Percentiles rank a stretch among this genome's conserved stretches.
phyloP scores from a whole-genome alignment of 2,329 filamentous ascomycete genomes.

The Exophiala sp. region DNA sequence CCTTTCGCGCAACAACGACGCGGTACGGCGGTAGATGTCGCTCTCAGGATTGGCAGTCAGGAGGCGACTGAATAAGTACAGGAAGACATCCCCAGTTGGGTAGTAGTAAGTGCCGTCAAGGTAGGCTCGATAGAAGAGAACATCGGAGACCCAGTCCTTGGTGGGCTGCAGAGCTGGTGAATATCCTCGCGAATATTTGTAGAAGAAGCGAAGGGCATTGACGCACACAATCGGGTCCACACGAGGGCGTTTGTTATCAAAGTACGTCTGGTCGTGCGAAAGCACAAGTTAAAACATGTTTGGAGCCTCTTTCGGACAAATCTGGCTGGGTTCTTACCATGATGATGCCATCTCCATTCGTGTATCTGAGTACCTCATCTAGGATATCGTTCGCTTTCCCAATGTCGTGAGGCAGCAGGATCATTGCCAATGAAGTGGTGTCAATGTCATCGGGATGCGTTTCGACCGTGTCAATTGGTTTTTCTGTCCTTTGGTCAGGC shows the following conservation, averaged over 20 bases:
- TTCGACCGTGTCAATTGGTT: constrained; percentile 5
- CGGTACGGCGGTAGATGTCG: constrained; percentile 7
- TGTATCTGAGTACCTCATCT: constrained; percentile 2
- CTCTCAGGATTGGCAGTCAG: constrained; percentile 6
- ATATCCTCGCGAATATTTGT: constrained; percentile 6
- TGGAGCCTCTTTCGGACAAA: not conserved
- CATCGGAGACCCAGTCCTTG: constrained; percentile 10
- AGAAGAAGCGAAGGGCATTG: constrained; percentile 10
- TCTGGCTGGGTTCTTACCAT: constrained; percentile 1
- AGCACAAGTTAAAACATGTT: not conserved
- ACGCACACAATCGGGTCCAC: constrained; percentile 8
- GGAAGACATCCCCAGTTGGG: constrained; percentile 6
- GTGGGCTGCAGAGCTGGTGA: constrained; percentile 3
- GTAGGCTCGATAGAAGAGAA: constrained; percentile 12
- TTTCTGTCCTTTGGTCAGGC: constrained; percentile 1
- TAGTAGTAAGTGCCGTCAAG: constrained; percentile 12
- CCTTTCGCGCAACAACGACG: constrained; percentile 4
- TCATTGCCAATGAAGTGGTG: constrained; percentile 7
- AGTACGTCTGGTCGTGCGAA: constrained; percentile 5
- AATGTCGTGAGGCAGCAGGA: constrained; percentile 3
- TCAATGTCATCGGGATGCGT: constrained; percentile 7
- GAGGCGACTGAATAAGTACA: constrained; percentile 9
- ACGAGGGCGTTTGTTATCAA: constrained; percentile 10
- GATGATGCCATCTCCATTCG: constrained; percentile 4
- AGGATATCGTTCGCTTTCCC: constrained; percentile 5